Percentiles rank a stretch among this genome's conserved stretches.
These are phyloP conservation scores for Moricandia arvensis DNA, from an alignment of 345 rosid genomes.

Conservation along the genomic window DNA sequence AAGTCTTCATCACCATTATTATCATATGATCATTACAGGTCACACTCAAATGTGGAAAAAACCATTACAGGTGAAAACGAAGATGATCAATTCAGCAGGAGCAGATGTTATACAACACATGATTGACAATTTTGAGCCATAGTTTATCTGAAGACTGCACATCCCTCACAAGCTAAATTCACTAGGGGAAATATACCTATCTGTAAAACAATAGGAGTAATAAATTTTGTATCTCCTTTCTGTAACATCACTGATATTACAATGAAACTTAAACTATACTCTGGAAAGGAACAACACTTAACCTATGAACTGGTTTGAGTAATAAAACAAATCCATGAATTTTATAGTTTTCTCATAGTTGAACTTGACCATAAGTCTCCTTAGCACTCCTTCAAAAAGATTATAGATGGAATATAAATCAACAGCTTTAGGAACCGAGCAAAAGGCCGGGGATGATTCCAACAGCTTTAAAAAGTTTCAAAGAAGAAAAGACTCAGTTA, in stretches of 20 bases:
- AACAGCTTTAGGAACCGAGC: neutral
- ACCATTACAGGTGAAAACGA: slow-evolving; percentile 55
- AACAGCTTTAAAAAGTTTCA: no score
- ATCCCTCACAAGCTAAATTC: neutral
- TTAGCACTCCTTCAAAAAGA: neutral
- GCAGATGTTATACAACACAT: slow-evolving; percentile 83
- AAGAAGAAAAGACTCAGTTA: no score
- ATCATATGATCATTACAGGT: neutral
- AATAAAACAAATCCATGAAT: neutral
- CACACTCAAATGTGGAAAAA: neutral
- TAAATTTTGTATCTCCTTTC: neutral
- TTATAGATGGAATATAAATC: neutral
- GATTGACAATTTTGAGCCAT: slow-evolving; percentile 66
- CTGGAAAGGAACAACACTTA: neutral
- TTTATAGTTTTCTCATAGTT: neutral
- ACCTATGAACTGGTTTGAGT: neutral
- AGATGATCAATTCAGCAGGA: slow-evolving; percentile 64
- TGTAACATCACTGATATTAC: neutral
- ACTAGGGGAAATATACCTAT: neutral
- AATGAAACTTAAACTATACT: neutral
- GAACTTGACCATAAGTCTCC: neutral
- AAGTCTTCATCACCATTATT: neutral
- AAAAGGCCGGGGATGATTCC: neutral
- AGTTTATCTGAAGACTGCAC: neutral
- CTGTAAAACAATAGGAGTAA: neutral